These are phyloP conservation scores for Aplosporella prunicola DNA, from an alignment of 2,329 filamentous ascomycete genomes.

Conservation along the genomic window DNA sequence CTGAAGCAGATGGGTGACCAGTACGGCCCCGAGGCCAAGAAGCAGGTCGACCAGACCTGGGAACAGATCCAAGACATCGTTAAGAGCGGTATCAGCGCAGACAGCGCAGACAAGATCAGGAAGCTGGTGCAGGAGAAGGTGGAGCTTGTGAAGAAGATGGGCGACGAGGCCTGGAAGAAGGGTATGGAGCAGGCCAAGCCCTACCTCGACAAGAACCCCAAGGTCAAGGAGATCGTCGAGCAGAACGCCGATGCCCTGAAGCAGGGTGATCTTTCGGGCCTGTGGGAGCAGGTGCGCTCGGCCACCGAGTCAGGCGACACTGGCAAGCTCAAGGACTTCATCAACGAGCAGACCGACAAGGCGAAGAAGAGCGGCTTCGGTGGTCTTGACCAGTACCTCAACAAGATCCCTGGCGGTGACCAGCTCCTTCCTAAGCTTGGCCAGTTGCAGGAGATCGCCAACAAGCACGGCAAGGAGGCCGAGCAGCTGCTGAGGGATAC, in stretches of 20 bases:
- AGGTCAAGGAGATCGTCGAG: constrained; percentile 63
- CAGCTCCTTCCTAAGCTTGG: constrained; percentile 58
- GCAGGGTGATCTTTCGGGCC: constrained; percentile 53
- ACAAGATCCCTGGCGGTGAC: constrained; percentile 54
- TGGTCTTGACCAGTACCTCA: constrained; percentile 52
- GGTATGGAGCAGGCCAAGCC: constrained; percentile 62
- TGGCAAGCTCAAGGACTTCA: constrained; percentile 50
- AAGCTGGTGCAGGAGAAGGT: constrained; percentile 61
- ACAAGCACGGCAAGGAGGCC: constrained; percentile 60
- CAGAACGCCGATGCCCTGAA: constrained; percentile 60
- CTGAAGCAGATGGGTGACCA: constrained; percentile 60
- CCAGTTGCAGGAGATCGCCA: constrained; percentile 53
- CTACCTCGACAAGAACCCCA: constrained; percentile 65
- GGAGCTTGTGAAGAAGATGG: constrained; percentile 55
- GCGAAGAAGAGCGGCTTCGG: constrained; percentile 44
- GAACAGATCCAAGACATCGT: constrained; percentile 55
- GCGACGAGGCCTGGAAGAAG: constrained; percentile 64
- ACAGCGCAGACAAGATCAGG: constrained; percentile 46
- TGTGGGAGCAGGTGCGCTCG: constrained; percentile 54
- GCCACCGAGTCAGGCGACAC: constrained; percentile 53
- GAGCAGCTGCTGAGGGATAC: constrained; percentile 59
- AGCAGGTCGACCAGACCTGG: constrained; percentile 65
- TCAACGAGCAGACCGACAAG: constrained; percentile 50
- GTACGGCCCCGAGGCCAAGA: constrained; percentile 67
- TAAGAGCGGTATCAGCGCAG: constrained; percentile 49